Evolutionary conservation across 2,329 filamentous ascomycete genomes (phyloP), one percentile per base, ranked within the genome.

Genomic region (Colletotrichum simmondsii): DNA sequence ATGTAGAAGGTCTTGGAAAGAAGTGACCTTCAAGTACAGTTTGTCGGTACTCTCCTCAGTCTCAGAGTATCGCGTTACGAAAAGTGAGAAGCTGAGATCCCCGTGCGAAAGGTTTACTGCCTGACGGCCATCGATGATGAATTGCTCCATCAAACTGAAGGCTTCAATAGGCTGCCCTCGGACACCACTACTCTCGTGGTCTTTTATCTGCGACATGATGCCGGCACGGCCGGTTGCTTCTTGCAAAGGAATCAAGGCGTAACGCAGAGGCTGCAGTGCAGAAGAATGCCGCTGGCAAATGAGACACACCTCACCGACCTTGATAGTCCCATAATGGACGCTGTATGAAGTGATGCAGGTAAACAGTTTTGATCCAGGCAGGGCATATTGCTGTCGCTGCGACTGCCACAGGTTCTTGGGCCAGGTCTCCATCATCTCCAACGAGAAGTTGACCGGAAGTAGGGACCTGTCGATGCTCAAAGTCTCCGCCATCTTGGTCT

Each of bases 51-150:
- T 52, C 19, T 32, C 60, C 5, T 32, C 42, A 4, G 60, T 24
- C 60, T 63, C 42, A n/a, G 60, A 63, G 32, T 63, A 53, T 16
- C 60, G 24, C n/a, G 60, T 63, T 6, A 63, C 60, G 11, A 63
- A 63, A 19, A 63, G 60, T n/a, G 60, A 63, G 19, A 63, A 49
- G 14, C 46, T 46, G 19, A 16, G 10, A 7, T 52, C 28, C 3
- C n/a, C 16, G 35, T 53, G 42, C 42, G 7, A 53, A 10, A 63
- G 26, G 16, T 63, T 26, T 4, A 63, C 60, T 24, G 26, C 60
- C n/a, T 63, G 60, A 10, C 60, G 42, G 6, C 60, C 60, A n/a
- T 63, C 60, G 19, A 53, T 63, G 2, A 63, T 53, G 42, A 63
- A 63, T 46, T 63, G 42, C 28, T 53, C 42, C 60, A 63, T 63